Conservation (phyloP, 352 stramenopile species). For the Globisporangium ultimum region DNA sequence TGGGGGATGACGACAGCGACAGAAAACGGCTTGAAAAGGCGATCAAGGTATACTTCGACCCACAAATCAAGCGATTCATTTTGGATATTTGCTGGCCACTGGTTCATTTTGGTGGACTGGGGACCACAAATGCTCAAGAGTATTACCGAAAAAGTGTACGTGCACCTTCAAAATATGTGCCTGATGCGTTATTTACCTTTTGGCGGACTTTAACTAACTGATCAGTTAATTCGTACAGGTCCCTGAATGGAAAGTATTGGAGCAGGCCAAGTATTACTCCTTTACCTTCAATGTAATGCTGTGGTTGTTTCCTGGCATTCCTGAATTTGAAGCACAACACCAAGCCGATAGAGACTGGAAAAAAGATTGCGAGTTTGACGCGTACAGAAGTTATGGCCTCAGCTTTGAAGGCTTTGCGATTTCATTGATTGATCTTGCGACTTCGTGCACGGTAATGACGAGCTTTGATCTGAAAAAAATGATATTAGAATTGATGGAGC, state of each 20-base stretch:
- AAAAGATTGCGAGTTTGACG: slow-evolving; percentile 49
- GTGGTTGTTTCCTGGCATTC: slow-evolving; percentile 52
- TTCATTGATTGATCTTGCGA: slow-evolving; percentile 44
- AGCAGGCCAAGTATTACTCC: slow-evolving; percentile 39
- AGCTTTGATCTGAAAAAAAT: neutral
- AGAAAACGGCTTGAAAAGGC: slow-evolving; percentile 10
- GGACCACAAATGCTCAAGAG: neutral
- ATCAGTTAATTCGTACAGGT: slow-evolving; percentile 10
- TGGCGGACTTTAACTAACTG: neutral
- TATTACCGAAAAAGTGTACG: neutral
- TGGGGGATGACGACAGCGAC: neutral
- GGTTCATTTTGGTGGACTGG: slow-evolving; percentile 29
- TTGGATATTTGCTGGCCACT: slow-evolving; percentile 44
- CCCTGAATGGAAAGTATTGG: slow-evolving; percentile 35
- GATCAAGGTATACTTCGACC: slow-evolving; percentile 36
- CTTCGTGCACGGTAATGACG: slow-evolving; percentile 36
- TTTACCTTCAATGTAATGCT: slow-evolving; percentile 41
- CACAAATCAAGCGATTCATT: slow-evolving; percentile 35
- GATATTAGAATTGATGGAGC: neutral
- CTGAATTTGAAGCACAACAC: slow-evolving; percentile 34
- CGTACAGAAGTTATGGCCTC: slow-evolving; percentile 28
- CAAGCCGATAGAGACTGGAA: slow-evolving; percentile 41
- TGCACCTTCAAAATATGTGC: too few species aligned
- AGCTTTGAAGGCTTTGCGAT: slow-evolving; percentile 44
- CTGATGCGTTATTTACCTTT: too few species aligned